phyloP scores from a whole-genome alignment of 768 basidiomycete genomes.

The Leccinum arenicola region DNA sequence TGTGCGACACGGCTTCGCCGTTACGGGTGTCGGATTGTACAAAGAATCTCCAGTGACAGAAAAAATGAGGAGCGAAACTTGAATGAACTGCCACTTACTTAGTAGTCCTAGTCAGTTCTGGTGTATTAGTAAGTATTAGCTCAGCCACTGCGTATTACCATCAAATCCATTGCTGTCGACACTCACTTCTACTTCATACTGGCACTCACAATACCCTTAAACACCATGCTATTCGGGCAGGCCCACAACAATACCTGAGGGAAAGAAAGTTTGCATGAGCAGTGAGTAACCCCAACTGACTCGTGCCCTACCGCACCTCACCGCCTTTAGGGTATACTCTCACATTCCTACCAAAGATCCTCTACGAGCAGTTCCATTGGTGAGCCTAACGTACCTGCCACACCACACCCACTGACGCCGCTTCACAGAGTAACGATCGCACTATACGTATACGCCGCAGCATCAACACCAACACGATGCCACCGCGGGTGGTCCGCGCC shows the following conservation, averaged over 20 bases:
- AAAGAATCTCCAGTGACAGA: too few relatives aligned
- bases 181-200: too few relatives aligned
- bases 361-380: conserved; percentile 94
- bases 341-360: conserved; percentile 90
- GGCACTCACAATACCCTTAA: too few relatives aligned
- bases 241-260: conserved; percentile 21
- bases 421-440: conserved; percentile 44
- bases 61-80: too few relatives aligned
- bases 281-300: conserved; percentile 51
- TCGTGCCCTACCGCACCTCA: not conserved
- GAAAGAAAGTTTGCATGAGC: conserved; percentile 20
- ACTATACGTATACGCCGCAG: conserved; percentile 27
- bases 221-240: too few relatives aligned
- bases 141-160: too few relatives aligned
- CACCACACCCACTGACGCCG: not conserved
- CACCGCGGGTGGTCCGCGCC: conserved; percentile 3
- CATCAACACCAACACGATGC: conserved; percentile 5
- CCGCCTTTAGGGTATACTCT: conserved; percentile 72
- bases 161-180: too few relatives aligned
- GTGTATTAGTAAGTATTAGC: too few relatives aligned
- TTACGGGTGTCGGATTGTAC: too few relatives aligned
- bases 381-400: conserved; percentile 28
- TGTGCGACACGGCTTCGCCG: too few relatives aligned
- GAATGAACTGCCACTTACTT: too few relatives aligned
- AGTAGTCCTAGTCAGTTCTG: too few relatives aligned